phyloP scores from a whole-genome alignment of 192 early-diverging fungal genomes.

The Tieghemiomyces parasiticus region DNA sequence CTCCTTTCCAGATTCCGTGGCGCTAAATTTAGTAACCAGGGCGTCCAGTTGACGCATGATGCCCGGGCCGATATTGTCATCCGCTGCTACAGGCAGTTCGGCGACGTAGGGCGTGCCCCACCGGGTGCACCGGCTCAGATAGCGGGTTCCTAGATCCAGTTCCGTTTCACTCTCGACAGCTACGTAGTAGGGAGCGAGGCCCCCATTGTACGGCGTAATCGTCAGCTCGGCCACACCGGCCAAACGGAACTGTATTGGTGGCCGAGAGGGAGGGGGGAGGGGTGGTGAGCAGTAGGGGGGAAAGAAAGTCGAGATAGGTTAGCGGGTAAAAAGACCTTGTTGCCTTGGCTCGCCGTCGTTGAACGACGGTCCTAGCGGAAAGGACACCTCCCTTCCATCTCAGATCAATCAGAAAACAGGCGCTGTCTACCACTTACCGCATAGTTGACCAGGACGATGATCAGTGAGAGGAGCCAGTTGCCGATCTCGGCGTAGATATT shows the following conservation, averaged over 20 bases:
- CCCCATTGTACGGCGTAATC: constrained; percentile 15
- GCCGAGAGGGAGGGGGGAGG: too few relatives aligned
- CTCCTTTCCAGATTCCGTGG: too few relatives aligned
- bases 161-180: constrained; percentile 10
- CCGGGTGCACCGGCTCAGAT: constrained; percentile 18
- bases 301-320: too few relatives aligned
- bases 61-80: background rate
- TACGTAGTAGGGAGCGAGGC: constrained; percentile 11
- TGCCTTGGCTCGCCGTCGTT: too few relatives aligned
- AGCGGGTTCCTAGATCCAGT: constrained; percentile 21
- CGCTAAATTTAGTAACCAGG: background rate
- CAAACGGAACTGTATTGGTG: too few relatives aligned
- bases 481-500: constrained; percentile 19
- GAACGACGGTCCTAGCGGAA: too few relatives aligned
- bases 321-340: too few relatives aligned
- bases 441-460: constrained; percentile 9
- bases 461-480: constrained; percentile 12
- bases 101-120: constrained; percentile 15
- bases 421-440: too few relatives aligned
- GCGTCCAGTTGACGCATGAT: background rate
- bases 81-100: background rate
- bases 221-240: constrained; percentile 19
- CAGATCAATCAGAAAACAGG: too few relatives aligned
- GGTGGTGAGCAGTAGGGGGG: too few relatives aligned
- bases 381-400: too few relatives aligned